These are phyloP conservation scores for Geotrichum carabidarum DNA, from an alignment of 1,139 yeast species.

Conservation along the genomic window DNA sequence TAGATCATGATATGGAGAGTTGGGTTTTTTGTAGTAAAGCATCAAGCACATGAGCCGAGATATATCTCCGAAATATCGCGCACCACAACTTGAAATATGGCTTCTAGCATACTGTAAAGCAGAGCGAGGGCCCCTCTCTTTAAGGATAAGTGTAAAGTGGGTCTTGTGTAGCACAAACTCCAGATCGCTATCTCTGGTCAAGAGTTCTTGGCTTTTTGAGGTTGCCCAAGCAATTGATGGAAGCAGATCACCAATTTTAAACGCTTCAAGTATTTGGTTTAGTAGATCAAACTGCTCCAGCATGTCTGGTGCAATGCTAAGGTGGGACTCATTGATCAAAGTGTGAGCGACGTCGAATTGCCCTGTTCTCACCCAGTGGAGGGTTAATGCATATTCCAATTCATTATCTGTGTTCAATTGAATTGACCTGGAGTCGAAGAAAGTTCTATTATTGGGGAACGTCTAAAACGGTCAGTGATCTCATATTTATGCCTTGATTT, in stretches of 20 bases:
- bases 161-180: conserved; percentile 62
- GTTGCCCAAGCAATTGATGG: conserved; percentile 45
- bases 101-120: conserved; percentile 56
- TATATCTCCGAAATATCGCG: conserved; percentile 43
- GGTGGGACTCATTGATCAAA: conserved; percentile 35
- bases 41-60: conserved; percentile 52
- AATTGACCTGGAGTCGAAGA: conserved; percentile 32
- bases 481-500: not conserved
- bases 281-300: conserved; percentile 36
- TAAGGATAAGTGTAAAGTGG: conserved; percentile 44
- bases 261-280: conserved; percentile 34
- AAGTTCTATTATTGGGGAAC: conserved; percentile 21
- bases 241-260: conserved; percentile 32
- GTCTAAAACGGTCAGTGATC: conserved; percentile 15
- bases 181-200: conserved; percentile 38
- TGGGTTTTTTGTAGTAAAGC: conserved; percentile 36
- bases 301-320: conserved; percentile 33
- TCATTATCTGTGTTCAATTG: conserved; percentile 23
- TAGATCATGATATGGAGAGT: conserved; percentile 41
- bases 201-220: conserved; percentile 30
- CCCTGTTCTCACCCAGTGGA: conserved; percentile 44
- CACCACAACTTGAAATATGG: conserved; percentile 47
- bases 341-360: conserved; percentile 38
- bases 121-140: conserved; percentile 20
- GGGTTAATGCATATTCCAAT: conserved; percentile 41